Conservation (phyloP, 2,329 filamentous ascomycete species). For the Achaetomium macrosporum region DNA sequence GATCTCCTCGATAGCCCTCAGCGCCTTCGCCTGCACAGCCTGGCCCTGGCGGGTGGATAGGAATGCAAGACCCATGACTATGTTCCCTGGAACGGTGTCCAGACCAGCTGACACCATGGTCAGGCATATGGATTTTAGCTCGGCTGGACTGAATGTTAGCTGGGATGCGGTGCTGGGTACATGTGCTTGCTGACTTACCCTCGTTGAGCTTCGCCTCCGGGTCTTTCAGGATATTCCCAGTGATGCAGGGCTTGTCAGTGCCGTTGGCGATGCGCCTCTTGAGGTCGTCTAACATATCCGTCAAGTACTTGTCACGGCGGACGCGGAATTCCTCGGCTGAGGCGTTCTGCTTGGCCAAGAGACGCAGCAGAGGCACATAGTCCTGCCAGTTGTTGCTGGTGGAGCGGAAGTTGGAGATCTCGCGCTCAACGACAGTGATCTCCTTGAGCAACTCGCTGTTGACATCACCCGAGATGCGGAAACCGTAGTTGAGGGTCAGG, state of each 20-base stretch:
- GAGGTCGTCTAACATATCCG: slow-evolving; percentile 59
- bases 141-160: slow-evolving; percentile 27
- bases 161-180: too few species aligned
- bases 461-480: slow-evolving; percentile 62
- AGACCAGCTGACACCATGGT: slow-evolving; percentile 78
- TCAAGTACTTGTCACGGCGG: slow-evolving; percentile 62
- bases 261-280: slow-evolving; percentile 35
- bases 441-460: slow-evolving; percentile 63
- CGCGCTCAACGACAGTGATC: slow-evolving; percentile 69
- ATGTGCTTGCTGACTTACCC: too few species aligned
- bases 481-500: slow-evolving; percentile 73
- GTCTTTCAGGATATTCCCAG: slow-evolving; percentile 49
- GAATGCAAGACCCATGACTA: too few species aligned
- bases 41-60: too few species aligned
- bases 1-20: too few species aligned
- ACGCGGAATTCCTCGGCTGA: slow-evolving; percentile 59
- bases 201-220: slow-evolving; percentile 39
- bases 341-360: slow-evolving; percentile 56
- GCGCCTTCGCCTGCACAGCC: slow-evolving; percentile 61
- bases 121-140: slow-evolving; percentile 73
- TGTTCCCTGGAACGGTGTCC: slow-evolving; percentile 55
- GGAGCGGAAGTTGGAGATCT: slow-evolving; percentile 68
- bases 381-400: slow-evolving; percentile 83
- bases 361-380: slow-evolving; percentile 68
- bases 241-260: slow-evolving; percentile 38